These are phyloP conservation scores for Rhizophora apiculata DNA, from an alignment of 345 rosid genomes.

Conservation along the genomic window DNA sequence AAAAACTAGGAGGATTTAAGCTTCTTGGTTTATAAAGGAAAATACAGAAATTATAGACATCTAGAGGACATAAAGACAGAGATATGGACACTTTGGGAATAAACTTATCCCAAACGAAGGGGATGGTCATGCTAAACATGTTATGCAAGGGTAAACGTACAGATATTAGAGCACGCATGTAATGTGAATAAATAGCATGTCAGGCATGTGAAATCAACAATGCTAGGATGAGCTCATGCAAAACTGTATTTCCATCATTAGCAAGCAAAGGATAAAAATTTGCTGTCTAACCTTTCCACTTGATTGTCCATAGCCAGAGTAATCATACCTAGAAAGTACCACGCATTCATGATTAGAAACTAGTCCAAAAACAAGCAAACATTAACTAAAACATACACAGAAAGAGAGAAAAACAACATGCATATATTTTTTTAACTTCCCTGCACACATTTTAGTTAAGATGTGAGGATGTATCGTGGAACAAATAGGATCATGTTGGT, in stretches of 20 bases:
- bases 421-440: no score
- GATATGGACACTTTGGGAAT: no score
- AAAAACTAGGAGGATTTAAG: background rate
- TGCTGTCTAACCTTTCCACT: conserved; percentile 69
- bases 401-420: no score
- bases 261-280: conserved; percentile 16
- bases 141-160: no score
- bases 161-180: background rate
- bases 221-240: background rate
- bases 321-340: conserved; percentile 66
- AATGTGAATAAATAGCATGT: background rate
- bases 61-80: no score
- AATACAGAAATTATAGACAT: no score
- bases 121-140: no score
- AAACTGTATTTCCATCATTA: conserved; percentile 6
- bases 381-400: background rate
- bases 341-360: conserved; percentile 16
- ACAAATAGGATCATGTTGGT: background rate
- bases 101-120: no score
- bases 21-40: no score
- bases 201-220: background rate
- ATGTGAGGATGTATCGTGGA: no score
- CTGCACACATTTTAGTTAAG: no score
- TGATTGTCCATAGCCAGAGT: conserved; percentile 96
- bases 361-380: conserved; percentile 2